Conservation (phyloP, 129 eudicot genomes). For the Escallonia rubra region DNA sequence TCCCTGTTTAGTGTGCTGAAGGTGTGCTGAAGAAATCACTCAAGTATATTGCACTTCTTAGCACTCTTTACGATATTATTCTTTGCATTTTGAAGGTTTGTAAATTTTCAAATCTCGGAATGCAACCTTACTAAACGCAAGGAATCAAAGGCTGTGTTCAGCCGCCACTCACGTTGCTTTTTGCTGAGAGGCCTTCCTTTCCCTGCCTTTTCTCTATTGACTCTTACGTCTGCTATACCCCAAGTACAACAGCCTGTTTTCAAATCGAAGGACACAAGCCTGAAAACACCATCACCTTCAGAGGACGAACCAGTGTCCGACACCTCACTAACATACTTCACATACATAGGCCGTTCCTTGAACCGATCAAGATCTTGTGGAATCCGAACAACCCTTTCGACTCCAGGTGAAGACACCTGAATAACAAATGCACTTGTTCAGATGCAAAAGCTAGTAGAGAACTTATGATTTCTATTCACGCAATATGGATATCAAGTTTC, state of each 20-base stretch:
- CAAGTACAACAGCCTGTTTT: slow-evolving; percentile 57
- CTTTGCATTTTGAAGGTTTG: neutral
- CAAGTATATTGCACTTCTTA: neutral
- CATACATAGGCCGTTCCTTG: slow-evolving; percentile 73
- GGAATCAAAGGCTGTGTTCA: slow-evolving; percentile 63
- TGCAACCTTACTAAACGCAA: slow-evolving; percentile 56
- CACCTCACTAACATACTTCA: slow-evolving; percentile 44
- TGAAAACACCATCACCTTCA: slow-evolving; percentile 72
- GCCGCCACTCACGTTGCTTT: slow-evolving; percentile 82
- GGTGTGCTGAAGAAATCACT: too few relatives aligned
- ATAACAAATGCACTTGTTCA: neutral
- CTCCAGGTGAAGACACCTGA: slow-evolving; percentile 97
- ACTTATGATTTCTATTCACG: neutral
- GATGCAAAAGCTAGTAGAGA: slow-evolving; percentile 11
- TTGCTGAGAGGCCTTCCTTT: slow-evolving; percentile 90
- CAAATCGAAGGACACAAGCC: slow-evolving; percentile 63
- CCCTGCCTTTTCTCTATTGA: slow-evolving; percentile 84
- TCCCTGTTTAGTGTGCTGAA: too few relatives aligned
- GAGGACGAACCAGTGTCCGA: slow-evolving; percentile 29
- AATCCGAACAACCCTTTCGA: slow-evolving; percentile 67
- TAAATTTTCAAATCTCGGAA: slow-evolving; percentile 42
- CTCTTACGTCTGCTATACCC: slow-evolving; percentile 88
- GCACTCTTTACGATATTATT: too few relatives aligned
- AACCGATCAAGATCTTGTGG: slow-evolving; percentile 85
- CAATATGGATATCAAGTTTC: slow-evolving; percentile 4